A percentile compares a stretch with the other conserved stretches of the same genome.
phyloP scores from a whole-genome alignment of 2,329 filamentous ascomycete genomes.

The Blastomyces silverae region DNA sequence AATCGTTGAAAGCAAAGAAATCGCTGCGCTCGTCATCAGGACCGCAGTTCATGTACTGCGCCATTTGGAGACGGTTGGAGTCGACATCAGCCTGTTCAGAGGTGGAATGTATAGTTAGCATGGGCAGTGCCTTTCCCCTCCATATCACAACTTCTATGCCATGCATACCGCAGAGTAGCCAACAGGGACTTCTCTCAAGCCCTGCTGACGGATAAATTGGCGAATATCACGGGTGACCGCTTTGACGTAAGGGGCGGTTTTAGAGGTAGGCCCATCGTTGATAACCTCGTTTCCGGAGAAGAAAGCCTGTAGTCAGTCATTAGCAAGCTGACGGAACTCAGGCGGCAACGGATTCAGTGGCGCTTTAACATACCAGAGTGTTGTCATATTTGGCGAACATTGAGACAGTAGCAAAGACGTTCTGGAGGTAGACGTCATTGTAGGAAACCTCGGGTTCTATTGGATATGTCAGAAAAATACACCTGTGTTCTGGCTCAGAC shows the following conservation, averaged over 20 bases:
- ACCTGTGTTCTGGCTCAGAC: not conserved
- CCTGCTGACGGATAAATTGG: constrained; percentile 57
- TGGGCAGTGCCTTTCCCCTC: not conserved
- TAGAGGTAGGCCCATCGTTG: constrained; percentile 60
- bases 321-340: constrained; percentile 3
- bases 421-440: constrained; percentile 78
- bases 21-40: constrained; percentile 75
- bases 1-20: constrained; percentile 85
- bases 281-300: constrained; percentile 78
- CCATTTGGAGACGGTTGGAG: constrained; percentile 78
- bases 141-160: not conserved
- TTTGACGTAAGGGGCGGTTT: constrained; percentile 67
- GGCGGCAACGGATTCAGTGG: not conserved
- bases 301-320: constrained; percentile 50
- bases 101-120: constrained; percentile 4
- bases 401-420: constrained; percentile 82
- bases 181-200: constrained; percentile 62
- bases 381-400: constrained; percentile 77
- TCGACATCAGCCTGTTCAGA: constrained; percentile 62
- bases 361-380: constrained; percentile 49
- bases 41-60: constrained; percentile 90
- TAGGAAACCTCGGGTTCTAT: constrained; percentile 64
- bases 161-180: constrained; percentile 55
- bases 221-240: constrained; percentile 71
- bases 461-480: not conserved